Evolutionary conservation across 345 rosid genomes (phyloP), one percentile per base, ranked within the genome.

Genomic region (Iberis pinnata): DNA sequence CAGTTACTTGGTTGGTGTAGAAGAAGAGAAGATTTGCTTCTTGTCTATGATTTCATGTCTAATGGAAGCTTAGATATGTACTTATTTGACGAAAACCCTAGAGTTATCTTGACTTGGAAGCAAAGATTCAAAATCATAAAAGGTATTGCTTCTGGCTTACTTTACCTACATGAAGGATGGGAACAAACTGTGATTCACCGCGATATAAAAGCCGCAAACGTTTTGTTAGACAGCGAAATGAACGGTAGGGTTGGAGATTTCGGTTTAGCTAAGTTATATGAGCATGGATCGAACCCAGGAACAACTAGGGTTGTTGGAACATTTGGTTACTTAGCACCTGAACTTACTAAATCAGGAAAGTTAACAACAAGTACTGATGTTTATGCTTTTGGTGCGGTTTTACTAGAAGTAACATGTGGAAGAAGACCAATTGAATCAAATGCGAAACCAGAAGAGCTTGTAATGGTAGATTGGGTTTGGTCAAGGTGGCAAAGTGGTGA

Each of bases 271-370:
- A 92, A 80, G 72, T 39, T 88, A 51, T 81, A 82, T 13, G 98
- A 92, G 46, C 95, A 73, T 2, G 93, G 89, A 25, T 54, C 77
- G 0, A 70, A 75, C 60, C 95, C 98, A 2, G 72, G 69, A 75
- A 72, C 86, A 7, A 90, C 98, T 3, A 77, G 80, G 29, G 93
- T 90, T 20, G 96, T 84, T 9, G 98, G 98, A 47, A 90, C 96
- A n/a, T 72, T 87, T 69, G 96, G 98, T 14, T 90, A 90, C 73
- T 63, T 87, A 8, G 98, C 98, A 31, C 98, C 98, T 3, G 98
- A 90, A 69, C 85, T 84, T 5, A 82, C 98, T 3, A 73, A 79
- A 60, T 82, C 93, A 1, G 95, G 95, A 11, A 88, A 87, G 65
- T 73, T 93, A 1, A 79, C 88, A 8, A 70, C 84, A 7, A 72